Evolutionary conservation across 1,139 yeast species (phyloP), one percentile per base, ranked within the genome.

Genomic region (Geotrichum macrosporum): DNA sequence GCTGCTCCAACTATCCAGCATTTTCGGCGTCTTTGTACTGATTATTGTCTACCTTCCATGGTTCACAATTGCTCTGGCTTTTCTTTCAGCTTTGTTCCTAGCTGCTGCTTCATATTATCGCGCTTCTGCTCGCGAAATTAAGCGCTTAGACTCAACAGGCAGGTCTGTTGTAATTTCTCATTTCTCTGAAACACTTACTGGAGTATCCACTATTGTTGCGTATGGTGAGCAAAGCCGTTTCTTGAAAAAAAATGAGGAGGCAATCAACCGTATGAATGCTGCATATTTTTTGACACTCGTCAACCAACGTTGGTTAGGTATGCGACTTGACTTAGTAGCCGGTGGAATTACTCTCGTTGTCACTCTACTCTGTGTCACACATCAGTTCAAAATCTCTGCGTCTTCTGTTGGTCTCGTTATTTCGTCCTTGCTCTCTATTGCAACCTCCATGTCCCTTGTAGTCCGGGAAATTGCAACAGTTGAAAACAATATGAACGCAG

Each of bases 401-500:
- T 72, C 94, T 0, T 74, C 84, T 8, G 80, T 81, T 2, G 95
- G 95, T 63, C 72, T 85, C 52, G 73, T 85, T 46, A 63, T 85
- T 42, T 75, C 87, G 1, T 80, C 63, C 26, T 44, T 61, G 46
- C 21, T 47, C 30, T 57, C 53, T 48, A 54, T 60, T 19, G 54
- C 56, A 33, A 55, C 55, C 21, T 57, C 62, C 62, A 52, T 62
- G 58, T 55, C 63, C 2, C 44, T 61, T 66, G 68, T 64, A 56
- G 71, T 63, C 38, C 54, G 81, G 61, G 67, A 73, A 63, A 20
- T 67, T 63, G 84, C 94, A 0, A 81, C 80, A 59, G 77, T 83
- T 26, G 95, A 86, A 62, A 85, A 84, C 64, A 83, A 82, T 59
- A 76, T 86, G 87, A 84, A 84, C 59, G 80, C 94, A 5, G 92